A percentile compares a stretch with the other conserved stretches of the same genome.
Conservation (phyloP, 495 filamentous ascomycete species). For the Penicillium odoratum region DNA sequence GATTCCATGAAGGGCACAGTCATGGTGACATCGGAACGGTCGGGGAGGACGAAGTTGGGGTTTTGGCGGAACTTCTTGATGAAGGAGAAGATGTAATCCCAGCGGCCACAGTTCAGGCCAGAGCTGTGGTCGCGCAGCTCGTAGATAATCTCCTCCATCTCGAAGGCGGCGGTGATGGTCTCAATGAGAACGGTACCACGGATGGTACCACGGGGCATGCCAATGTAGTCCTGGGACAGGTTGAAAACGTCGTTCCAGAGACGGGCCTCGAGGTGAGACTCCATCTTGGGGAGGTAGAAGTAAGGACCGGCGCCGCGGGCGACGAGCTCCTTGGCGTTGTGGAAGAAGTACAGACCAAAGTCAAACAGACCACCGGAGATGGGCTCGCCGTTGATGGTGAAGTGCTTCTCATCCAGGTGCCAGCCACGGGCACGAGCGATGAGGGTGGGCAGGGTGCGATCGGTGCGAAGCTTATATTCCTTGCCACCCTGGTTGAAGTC, state of each 20-base stretch:
- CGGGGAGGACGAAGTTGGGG: slow-evolving; percentile 87
- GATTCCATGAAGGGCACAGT: slow-evolving; percentile 98
- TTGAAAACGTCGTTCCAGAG: slow-evolving; percentile 99
- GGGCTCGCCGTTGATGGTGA: slow-evolving; percentile 92
- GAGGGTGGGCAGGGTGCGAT: slow-evolving; percentile 73
- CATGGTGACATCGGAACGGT: slow-evolving; percentile 92
- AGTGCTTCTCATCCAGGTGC: slow-evolving; percentile 98
- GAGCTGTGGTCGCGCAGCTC: slow-evolving; percentile 96
- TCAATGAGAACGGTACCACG: slow-evolving; percentile 96
- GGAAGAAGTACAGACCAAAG: slow-evolving; percentile 99
- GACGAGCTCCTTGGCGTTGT: slow-evolving; percentile 91
- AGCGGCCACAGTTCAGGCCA: slow-evolving; percentile 96
- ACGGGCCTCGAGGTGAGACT: slow-evolving; percentile 93
- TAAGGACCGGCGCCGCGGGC: slow-evolving; percentile 86
- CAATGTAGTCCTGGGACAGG: slow-evolving; percentile 88
- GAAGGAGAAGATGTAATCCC: slow-evolving; percentile 99
- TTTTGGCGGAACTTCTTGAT: slow-evolving; percentile 99
- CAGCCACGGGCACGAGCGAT: slow-evolving; percentile 88
- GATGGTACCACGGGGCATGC: slow-evolving; percentile 87
- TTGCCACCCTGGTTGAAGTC: slow-evolving; percentile 96
- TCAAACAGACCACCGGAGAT: slow-evolving; percentile 95
- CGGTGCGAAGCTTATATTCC: slow-evolving; percentile 95
- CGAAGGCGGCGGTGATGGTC: slow-evolving; percentile 97
- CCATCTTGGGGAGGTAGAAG: slow-evolving; percentile 99
- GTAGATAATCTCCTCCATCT: slow-evolving; percentile 99